Evolutionary conservation across 495 filamentous ascomycete genomes (phyloP).

Genomic region (Daldinia decipiens): DNA sequence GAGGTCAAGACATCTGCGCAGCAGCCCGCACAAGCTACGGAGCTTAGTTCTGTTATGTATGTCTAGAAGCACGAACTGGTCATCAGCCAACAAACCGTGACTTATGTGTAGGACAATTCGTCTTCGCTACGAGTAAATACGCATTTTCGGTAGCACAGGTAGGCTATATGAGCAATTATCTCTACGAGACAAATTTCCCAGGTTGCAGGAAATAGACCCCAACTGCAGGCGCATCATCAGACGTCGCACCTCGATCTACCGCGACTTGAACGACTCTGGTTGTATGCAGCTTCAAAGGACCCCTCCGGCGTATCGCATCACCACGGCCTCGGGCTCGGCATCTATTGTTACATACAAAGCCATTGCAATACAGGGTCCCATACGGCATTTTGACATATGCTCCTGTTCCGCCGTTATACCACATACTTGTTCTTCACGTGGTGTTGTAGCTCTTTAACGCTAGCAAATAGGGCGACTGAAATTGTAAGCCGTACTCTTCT

Average conservation of each 20-base stretch:
- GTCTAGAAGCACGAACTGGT: slow-evolving; percentile 38
- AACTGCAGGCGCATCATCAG: slow-evolving; percentile 39
- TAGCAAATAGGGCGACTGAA: slow-evolving; percentile 17
- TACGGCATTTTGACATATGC: slow-evolving; percentile 24
- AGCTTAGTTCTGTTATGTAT: slow-evolving; percentile 25
- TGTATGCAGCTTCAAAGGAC: slow-evolving; percentile 34
- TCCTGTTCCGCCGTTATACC: slow-evolving; percentile 28
- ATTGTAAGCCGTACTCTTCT: slow-evolving; percentile 9
- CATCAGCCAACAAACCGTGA: slow-evolving; percentile 27
- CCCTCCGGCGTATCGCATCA: slow-evolving; percentile 11
- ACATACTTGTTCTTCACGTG: slow-evolving; percentile 20
- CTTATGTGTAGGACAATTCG: slow-evolving; percentile 44
- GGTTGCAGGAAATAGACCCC: slow-evolving; percentile 32
- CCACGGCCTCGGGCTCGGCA: slow-evolving; percentile 9
- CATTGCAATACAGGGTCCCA: slow-evolving; percentile 6
- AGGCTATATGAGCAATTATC: slow-evolving; percentile 24
- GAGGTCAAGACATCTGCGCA: slow-evolving; percentile 17
- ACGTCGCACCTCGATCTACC: slow-evolving; percentile 37
- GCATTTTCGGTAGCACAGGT: slow-evolving; percentile 38
- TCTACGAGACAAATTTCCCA: slow-evolving; percentile 40
- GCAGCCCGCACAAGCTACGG: slow-evolving; percentile 30
- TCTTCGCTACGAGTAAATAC: slow-evolving; percentile 35
- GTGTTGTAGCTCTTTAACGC: slow-evolving; percentile 14
- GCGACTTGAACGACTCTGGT: slow-evolving; percentile 36
- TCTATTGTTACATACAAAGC: slow-evolving; percentile 27